Evolutionary conservation across 2,329 filamentous ascomycete species (phyloP), one percentile per base, ranked within the genome.

Genomic region (Dactylellina sp.): DNA sequence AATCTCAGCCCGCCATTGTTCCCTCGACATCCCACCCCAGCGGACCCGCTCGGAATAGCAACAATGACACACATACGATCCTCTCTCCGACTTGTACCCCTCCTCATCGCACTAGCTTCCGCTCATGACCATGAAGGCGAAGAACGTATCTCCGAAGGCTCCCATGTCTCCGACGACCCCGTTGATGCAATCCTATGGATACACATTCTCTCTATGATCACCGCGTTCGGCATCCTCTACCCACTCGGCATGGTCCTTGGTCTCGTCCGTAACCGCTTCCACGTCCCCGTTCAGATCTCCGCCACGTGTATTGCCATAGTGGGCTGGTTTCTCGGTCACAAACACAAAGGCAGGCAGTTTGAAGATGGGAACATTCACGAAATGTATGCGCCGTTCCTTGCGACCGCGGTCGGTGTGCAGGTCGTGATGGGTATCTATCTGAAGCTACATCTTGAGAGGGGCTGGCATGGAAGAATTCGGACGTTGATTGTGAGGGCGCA

Each of bases 191-290:
- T 89, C 79, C 82, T 99, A 87, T 99, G 95, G 95, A 85, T 90
- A 77, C 95, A 99, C 82, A 98, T 99, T 79, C 85, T 97, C 72
- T 82, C 96, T 49, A 93, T 97, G 85, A 90, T 89, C 81, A 80
- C 95, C 70, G 88, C 93, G 68, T 98, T 96, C 84, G 95, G 95
- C 75, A 85, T 99, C 77, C 87, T 98, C 71, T 98, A 97, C 79
- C 95, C 95, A 9, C 85, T 92, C 14, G 95, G 95, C 78, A 98
- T 99, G 94, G 16, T 77, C 28, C 24, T 75, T 49, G 80, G 96
- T 90, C 93, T 99, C 71, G 88, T 91, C 76, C 92, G 92, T 75
- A 96, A 90, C 74, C 88, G 91, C 82, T 98, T 92, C 92, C 95
- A 99, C 83, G 94, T 98, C 57, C 94, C 95, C 5, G 84, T 92